A percentile compares a stretch with the other conserved stretches of the same genome.
Conservation (phyloP, 768 basidiomycete genomes). For the Pleurotus cornucopiae region DNA sequence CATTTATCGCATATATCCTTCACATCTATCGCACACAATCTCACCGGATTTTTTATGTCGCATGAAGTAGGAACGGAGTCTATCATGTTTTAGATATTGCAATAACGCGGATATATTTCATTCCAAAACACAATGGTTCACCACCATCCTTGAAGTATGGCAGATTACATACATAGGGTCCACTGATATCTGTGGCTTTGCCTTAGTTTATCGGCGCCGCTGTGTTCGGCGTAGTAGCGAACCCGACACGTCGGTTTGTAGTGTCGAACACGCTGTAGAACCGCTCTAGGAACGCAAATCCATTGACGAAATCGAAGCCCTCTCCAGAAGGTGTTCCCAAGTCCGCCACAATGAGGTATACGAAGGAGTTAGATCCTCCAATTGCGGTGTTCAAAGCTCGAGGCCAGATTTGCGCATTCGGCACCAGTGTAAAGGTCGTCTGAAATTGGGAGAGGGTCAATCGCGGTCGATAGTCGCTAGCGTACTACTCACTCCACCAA, state of each 20-base stretch:
- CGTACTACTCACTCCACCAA: constrained; percentile 33
- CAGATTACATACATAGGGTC: too few relatives aligned
- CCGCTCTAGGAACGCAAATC: constrained; percentile 55
- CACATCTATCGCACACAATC: neutral
- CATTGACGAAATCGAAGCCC: constrained; percentile 66
- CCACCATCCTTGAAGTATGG: too few relatives aligned
- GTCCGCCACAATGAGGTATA: constrained; percentile 57
- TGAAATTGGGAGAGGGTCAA: constrained; percentile 15
- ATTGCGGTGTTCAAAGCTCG: constrained; percentile 51
- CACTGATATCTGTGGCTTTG: neutral
- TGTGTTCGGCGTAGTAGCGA: constrained; percentile 34
- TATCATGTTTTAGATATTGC: too few relatives aligned
- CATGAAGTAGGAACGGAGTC: too few relatives aligned
- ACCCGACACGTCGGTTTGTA: constrained; percentile 31
- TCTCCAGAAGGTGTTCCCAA: constrained; percentile 45
- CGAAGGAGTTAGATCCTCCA: constrained; percentile 44
- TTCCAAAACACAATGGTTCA: too few relatives aligned
- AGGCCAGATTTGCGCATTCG: constrained; percentile 72
- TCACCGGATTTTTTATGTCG: neutral
- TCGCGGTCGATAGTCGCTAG: neutral
- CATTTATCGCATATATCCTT: neutral
- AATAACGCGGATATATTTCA: too few relatives aligned
- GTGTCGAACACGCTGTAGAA: constrained; percentile 56
- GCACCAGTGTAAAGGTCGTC: constrained; percentile 50
- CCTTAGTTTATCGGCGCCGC: constrained; percentile 29